These are phyloP conservation scores for Phytophthora palmivora DNA, from an alignment of 352 stramenopile genomes.

Conservation along the genomic window DNA sequence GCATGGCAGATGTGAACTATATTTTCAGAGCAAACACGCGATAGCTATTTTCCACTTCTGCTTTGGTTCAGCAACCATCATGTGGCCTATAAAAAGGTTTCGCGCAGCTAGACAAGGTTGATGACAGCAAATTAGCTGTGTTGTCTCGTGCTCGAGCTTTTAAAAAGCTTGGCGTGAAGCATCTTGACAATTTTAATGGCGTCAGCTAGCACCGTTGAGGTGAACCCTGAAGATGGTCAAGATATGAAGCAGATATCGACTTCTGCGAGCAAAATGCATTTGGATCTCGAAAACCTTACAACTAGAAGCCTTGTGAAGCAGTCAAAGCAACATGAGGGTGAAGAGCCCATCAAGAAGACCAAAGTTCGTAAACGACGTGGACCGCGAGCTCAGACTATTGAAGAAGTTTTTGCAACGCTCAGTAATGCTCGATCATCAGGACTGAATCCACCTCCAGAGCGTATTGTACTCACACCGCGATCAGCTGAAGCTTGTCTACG, in stretches of 20 bases:
- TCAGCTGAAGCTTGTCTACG: constrained; percentile 91
- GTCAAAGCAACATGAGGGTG: constrained; percentile 9
- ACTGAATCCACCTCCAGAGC: constrained; percentile 71
- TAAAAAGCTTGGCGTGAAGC: constrained; percentile 1
- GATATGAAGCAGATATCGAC: constrained; percentile 1
- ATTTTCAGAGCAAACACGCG: constrained; percentile 16
- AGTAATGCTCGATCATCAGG: constrained; percentile 74
- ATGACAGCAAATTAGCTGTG: constrained; percentile 17
- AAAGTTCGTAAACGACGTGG: constrained; percentile 74
- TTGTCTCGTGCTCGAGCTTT: constrained; percentile 1
- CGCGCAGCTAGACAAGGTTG: constrained; percentile 10
- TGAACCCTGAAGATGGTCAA: not conserved
- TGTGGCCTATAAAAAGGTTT: constrained; percentile 28
- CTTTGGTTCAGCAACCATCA: constrained; percentile 8
- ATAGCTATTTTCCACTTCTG: constrained; percentile 21
- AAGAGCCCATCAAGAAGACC: constrained; percentile 44
- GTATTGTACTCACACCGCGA: constrained; percentile 88
- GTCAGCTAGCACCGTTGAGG: constrained; percentile 2
- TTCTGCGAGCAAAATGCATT: constrained; percentile 24
- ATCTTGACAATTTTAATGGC: constrained; percentile 13
- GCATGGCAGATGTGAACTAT: constrained; percentile 9
- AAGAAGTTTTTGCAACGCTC: constrained; percentile 82
- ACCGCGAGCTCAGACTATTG: constrained; percentile 66
- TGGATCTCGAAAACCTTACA: constrained; percentile 39
- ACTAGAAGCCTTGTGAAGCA: not conserved